phyloP scores from a whole-genome alignment of 1,284 basidiomycete species.

The Ustilago xerochloae region DNA sequence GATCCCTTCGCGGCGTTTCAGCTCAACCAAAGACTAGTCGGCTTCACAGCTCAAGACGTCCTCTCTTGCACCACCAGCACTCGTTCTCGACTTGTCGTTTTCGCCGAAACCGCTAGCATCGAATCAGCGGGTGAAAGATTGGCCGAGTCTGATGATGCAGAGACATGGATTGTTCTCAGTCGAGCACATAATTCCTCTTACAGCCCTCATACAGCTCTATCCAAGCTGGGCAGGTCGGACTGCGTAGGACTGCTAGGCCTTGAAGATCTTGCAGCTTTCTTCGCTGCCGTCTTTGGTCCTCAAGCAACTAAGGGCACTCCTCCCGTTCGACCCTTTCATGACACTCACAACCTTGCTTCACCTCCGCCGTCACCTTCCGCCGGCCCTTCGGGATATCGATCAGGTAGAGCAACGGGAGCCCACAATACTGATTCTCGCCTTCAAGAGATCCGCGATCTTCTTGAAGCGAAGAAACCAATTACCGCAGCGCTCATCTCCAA shows the following conservation, averaged over 20 bases:
- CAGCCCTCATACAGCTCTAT: background rate
- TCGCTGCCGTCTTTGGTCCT: conserved; percentile 36
- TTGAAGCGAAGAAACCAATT: conserved; percentile 13
- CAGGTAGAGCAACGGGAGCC: background rate
- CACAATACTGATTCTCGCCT: background rate
- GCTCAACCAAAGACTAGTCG: conserved; percentile 18
- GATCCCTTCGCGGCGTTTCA: conserved; percentile 24
- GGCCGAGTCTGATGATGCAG: conserved; percentile 18
- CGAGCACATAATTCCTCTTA: background rate
- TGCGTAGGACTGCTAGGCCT: conserved; percentile 36
- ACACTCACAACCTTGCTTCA: conserved; percentile 13
- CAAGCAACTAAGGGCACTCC: background rate
- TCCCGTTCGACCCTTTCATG: background rate
- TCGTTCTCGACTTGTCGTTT: conserved; percentile 24
- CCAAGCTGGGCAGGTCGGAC: conserved; percentile 25
- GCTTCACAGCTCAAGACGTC: conserved; percentile 29
- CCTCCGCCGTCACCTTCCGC: conserved; percentile 34
- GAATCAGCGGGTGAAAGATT: conserved; percentile 37
- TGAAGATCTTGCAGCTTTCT: conserved; percentile 40
- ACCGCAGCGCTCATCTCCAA: conserved; percentile 28
- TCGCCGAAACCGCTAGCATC: conserved; percentile 20
- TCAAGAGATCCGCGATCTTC: conserved; percentile 8
- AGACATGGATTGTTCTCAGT: conserved; percentile 36
- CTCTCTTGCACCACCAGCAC: conserved; percentile 16
- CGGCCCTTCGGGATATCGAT: background rate